A percentile compares a stretch with the other conserved stretches of the same genome.
Conservation (phyloP, 306 rosid species). For the Vigna nakashimae region DNA sequence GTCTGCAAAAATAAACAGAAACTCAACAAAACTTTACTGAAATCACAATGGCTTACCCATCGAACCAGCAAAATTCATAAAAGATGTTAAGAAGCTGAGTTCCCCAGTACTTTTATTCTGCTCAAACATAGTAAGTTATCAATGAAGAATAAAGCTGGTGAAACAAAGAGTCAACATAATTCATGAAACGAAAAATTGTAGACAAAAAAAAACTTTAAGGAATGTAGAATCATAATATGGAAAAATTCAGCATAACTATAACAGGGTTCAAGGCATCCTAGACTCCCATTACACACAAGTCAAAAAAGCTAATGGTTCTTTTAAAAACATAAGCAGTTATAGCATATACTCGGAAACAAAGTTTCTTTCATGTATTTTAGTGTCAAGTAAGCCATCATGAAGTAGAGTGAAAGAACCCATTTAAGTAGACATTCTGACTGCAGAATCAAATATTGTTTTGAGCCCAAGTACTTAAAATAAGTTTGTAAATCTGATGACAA, state of each 20-base stretch:
- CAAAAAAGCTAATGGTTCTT: constrained; percentile 33
- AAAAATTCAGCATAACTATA: constrained; percentile 40
- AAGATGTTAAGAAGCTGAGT: constrained; percentile 94
- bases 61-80: constrained; percentile 91
- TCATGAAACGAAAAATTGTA: constrained; percentile 29
- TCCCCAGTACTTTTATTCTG: constrained; percentile 97
- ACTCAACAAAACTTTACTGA: constrained; percentile 24
- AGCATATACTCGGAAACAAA: constrained; percentile 24
- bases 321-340: constrained; percentile 26
- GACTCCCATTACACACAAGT: constrained; percentile 14
- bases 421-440: constrained; percentile 9
- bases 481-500: constrained; percentile 15
- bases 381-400: constrained; percentile 22
- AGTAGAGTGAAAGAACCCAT: constrained; percentile 28
- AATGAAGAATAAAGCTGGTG: constrained; percentile 36
- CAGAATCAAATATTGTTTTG: constrained; percentile 15
- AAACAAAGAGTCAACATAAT: constrained; percentile 35
- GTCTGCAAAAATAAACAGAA: constrained; percentile 9
- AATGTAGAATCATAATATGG: constrained; percentile 27
- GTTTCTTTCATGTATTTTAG: constrained; percentile 22
- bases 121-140: constrained; percentile 43
- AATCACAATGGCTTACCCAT: constrained; percentile 66
- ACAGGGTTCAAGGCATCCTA: constrained; percentile 23
- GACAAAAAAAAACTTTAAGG: neutral
- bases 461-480: constrained; percentile 26